Percentiles rank a stretch among this genome's conserved stretches.
Evolutionary conservation across 176 grass and related monocot species (phyloP).

Genomic region (Carex cristatella): DNA sequence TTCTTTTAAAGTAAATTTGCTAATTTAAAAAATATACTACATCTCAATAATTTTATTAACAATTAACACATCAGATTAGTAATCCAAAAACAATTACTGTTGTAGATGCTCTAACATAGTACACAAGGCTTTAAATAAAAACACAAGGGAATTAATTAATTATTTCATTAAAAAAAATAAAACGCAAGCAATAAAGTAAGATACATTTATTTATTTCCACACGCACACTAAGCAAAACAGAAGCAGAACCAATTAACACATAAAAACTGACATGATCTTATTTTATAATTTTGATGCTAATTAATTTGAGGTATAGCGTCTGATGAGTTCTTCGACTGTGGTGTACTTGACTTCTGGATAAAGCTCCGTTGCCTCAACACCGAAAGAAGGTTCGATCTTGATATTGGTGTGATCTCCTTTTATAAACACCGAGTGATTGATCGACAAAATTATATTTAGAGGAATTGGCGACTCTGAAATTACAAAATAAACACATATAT

Average conservation of each 20-base stretch:
- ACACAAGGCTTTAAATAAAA: background rate
- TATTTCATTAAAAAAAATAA: background rate
- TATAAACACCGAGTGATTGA: conserved; percentile 52
- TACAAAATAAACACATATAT: too few species aligned
- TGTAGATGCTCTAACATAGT: too few species aligned
- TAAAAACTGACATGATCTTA: background rate
- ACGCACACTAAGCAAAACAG: background rate
- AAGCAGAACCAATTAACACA: background rate
- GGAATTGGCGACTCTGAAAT: conserved; percentile 31
- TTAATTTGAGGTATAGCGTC: conserved; percentile 18
- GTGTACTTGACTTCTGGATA: conserved; percentile 68
- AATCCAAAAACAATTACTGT: too few species aligned
- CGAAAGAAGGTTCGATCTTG: conserved; percentile 56
- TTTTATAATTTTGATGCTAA: background rate
- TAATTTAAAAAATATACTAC: too few species aligned
- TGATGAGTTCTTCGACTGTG: conserved; percentile 55
- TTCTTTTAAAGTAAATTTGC: too few species aligned
- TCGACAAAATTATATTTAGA: conserved; percentile 28
- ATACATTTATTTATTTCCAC: background rate
- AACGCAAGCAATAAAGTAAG: background rate
- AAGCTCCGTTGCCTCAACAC: conserved; percentile 57
- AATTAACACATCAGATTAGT: too few species aligned
- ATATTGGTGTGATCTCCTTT: conserved; percentile 73
- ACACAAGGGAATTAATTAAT: background rate
- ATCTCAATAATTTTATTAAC: too few species aligned